Evolutionary conservation across 1,284 basidiomycete genomes (phyloP), one percentile per base, ranked within the genome.

Genomic region (Melampsora occidentalis): DNA sequence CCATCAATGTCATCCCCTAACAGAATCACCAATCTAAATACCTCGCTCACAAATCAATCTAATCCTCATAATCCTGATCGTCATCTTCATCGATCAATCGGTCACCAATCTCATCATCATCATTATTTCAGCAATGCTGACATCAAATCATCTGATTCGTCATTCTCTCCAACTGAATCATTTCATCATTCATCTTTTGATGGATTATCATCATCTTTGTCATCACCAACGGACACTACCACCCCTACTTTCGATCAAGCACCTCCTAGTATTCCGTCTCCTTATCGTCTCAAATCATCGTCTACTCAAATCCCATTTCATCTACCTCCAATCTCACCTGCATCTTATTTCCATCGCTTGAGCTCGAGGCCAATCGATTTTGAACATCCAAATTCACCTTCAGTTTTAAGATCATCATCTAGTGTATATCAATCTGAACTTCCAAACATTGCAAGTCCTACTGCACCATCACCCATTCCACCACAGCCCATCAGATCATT

Each of bases 401-500:
- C 42, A 46, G 12, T 46, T 5, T 46, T 14, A 14, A 46, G 42
- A 46, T 46, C 42, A 46, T 46, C 42, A 1, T 46, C 42, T 46
- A 10, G 4, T 46, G 7, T 14, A 46, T 14, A 69, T 20, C 46
- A 18, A 48, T 14, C 48, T 51, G 33, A 49, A 22, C 6, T 12
- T 51, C 10, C 6, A 28, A n/a, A 2, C 65, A 28, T 7, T 46
- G 2, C 66, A 53, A 61, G 1, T 33, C 28, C 66, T 25, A 18
- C 42, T 16, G 18, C 51, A 46, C 51, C 49, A 2, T 39, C 9
- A 22, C 33, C 33, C 14, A 2, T 16, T n/a, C 46, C 53, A 6
- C 51, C 51, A 14, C 16, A 59, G 42, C 53, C 28, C 5, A 48
- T 72, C 62, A 49, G 65, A 57, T 51, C 71, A 22, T 72, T 64